Base-by-base conservation (phyloP, 768 basidiomycete genomes). In the Mycena latifolia region DNA sequence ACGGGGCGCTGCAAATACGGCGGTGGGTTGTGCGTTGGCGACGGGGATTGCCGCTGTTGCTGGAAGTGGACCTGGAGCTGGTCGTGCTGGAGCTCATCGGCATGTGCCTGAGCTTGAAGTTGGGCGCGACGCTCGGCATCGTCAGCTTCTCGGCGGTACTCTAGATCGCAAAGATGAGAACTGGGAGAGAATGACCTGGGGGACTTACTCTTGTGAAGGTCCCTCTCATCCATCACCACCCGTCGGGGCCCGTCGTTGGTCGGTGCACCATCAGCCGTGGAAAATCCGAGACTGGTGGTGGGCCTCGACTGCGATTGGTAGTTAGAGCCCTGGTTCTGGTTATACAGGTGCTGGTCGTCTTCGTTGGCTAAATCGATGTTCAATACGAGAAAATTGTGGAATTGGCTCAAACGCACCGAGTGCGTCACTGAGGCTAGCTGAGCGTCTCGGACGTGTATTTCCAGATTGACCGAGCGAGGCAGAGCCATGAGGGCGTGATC, bases 341-440 rank as follows among this genome's bases (percentile, higher is more conserved):
- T 57, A 47, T 68, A 45, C 35, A 55, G 37, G 68, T 66, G 66
- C 59, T 71, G 69, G 56, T 71, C 77, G 48, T 77, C 75, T n/a
- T 70, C 66, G 45, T 74, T 74, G 56, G 61, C 68, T 68, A 53
- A 8, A 22, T 53, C n/a, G n/a, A n/a, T 22, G 31, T 43, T 61
- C 17, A 52, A 25, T 48, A 25, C 39, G 37, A 24, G 37, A 43
- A 31, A 66, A 67, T 61, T 73, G 73, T 46, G 51, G 31, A 27
- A 51, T 47, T n/a, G 24, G 43, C 12, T 28, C 29, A 65, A 18
- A 73, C 82, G 61, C 69, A 84, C 83, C 76, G 25, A 83, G 73
- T 29, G 88, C 87, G 73, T 93, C 91, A 71, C 91, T 93, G 54
- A 93, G 79, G 75, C 92, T 92, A 18, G 90, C 90, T n/a, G 92